Base-by-base conservation (phyloP, 2,329 filamentous ascomycete species). In the Colletotrichum tanaceti region DNA sequence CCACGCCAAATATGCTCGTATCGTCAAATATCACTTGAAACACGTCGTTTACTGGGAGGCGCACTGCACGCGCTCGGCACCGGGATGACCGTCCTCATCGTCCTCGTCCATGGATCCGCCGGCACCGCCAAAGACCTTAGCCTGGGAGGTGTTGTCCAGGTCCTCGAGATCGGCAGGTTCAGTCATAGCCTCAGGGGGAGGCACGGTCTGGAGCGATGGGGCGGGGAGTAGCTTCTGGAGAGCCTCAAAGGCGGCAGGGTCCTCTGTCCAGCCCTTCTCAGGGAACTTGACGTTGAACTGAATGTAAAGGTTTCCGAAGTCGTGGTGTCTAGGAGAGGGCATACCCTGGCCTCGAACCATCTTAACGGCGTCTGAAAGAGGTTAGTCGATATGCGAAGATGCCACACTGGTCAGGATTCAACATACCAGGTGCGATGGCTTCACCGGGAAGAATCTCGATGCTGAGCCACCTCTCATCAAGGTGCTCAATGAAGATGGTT, bases 221-320 rank as follows among this genome's bases (percentile, higher is more conserved):
- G 91, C 82, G 2, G 95, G 95, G n/a, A 99, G 88, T 63, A 97
- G 90, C 74, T 90, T 87, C 77, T 96, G 94, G 46, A 99, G 90
- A 14, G 90, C 85, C 65, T 93, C 89, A 74, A 97, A 92, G 71
- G 93, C 91, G 66, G 89, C 85, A 18, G 89, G 84, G 59, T 91
- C 85, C 44, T 87, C 78, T 44, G 88, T 87, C 87, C 89, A 91
- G 77, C 88, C 85, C 83, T 90, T 91, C 77, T 93, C 91, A 57
- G 96, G 96, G 87, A 99, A 98, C 83, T 97, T 97, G 82, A 99
- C 94, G 76, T 93, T 91, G 84, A 99, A 99, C 79, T 97, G 93
- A 77, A 99, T 94, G 85, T 96, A 99, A 75, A 99, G 86, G 83
- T 99, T 98, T 76, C 96, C 96, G 77, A 88, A 90, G 81, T 98